These are phyloP conservation scores for Articulospora tetracladia DNA, from an alignment of 495 filamentous ascomycete species.

Conservation along the genomic window DNA sequence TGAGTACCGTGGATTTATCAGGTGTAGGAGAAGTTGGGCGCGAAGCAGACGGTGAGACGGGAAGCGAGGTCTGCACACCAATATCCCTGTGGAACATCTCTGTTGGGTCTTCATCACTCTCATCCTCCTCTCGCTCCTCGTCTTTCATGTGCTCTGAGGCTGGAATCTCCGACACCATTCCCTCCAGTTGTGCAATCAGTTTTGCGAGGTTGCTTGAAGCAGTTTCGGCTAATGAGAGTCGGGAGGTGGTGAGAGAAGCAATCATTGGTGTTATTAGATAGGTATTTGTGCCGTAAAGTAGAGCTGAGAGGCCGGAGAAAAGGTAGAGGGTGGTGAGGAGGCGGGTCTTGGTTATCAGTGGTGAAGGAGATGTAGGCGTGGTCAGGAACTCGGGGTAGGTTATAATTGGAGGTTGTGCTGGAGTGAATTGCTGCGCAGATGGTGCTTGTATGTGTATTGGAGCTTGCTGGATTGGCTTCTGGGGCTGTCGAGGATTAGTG, in stretches of 20 bases:
- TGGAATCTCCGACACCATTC: constrained; percentile 57
- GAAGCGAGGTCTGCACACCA: constrained; percentile 77
- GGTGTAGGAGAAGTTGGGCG: constrained; percentile 31
- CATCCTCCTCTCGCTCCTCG: constrained; percentile 33
- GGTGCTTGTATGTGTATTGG: constrained; percentile 1
- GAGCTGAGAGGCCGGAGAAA: constrained; percentile 63
- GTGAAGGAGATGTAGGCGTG: constrained; percentile 55
- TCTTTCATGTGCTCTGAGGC: not conserved
- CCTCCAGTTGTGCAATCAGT: constrained; percentile 72
- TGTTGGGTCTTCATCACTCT: constrained; percentile 58
- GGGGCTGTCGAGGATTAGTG: not conserved
- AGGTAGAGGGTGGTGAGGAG: constrained; percentile 77
- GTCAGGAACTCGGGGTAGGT: constrained; percentile 95
- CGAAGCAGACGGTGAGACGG: constrained; percentile 30
- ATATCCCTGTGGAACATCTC: constrained; percentile 91
- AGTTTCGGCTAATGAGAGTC: constrained; percentile 73
- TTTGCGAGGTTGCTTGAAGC: constrained; percentile 58
- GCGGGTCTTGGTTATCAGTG: constrained; percentile 71
- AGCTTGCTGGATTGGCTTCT: not conserved
- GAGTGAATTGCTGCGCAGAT: constrained; percentile 22
- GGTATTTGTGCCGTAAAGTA: constrained; percentile 77
- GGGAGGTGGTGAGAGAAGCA: constrained; percentile 65
- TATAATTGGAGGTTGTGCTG: constrained; percentile 78
- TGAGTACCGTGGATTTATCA: constrained; percentile 7
- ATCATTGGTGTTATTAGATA: constrained; percentile 83